Evolutionary conservation across 345 rosid genomes (phyloP).

Genomic region (Camelina hispida): DNA sequence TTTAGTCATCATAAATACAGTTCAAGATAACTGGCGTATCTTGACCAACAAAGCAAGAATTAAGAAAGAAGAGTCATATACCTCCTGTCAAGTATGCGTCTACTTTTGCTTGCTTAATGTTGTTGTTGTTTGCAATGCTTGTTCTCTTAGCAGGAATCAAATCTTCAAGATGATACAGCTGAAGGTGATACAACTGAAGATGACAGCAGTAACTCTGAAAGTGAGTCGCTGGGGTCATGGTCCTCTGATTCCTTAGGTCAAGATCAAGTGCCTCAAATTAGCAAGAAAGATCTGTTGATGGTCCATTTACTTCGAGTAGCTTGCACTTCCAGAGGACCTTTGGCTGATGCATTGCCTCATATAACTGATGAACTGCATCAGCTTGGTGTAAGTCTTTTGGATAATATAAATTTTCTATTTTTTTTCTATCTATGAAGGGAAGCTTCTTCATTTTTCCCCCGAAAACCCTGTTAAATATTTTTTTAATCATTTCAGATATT

Average conservation of each 20-base stretch:
- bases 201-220: conserved; percentile 47
- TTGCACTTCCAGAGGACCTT: conserved; percentile 74
- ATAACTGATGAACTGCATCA: conserved; percentile 73
- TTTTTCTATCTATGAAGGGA: not conserved
- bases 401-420: conserved; percentile 13
- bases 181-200: conserved; percentile 47
- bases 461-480: conserved; percentile 35
- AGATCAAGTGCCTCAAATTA: conserved; percentile 53
- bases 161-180: conserved; percentile 38
- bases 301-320: conserved; percentile 91
- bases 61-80: conserved; percentile 1
- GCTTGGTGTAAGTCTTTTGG: conserved; percentile 67
- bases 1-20: conserved; percentile 10
- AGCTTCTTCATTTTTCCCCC: not conserved
- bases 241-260: conserved; percentile 58
- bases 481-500: conserved; percentile 61
- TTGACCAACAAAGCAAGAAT: conserved; percentile 6
- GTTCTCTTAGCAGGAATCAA: conserved; percentile 22
- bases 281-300: conserved; percentile 77
- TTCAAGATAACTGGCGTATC: conserved; percentile 9
- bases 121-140: conserved; percentile 7
- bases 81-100: conserved; percentile 9
- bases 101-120: conserved; percentile 15
- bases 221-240: conserved; percentile 50
- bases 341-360: conserved; percentile 70